Conservation (phyloP, 768 basidiomycete species). For the Antrodiella citrinella region DNA sequence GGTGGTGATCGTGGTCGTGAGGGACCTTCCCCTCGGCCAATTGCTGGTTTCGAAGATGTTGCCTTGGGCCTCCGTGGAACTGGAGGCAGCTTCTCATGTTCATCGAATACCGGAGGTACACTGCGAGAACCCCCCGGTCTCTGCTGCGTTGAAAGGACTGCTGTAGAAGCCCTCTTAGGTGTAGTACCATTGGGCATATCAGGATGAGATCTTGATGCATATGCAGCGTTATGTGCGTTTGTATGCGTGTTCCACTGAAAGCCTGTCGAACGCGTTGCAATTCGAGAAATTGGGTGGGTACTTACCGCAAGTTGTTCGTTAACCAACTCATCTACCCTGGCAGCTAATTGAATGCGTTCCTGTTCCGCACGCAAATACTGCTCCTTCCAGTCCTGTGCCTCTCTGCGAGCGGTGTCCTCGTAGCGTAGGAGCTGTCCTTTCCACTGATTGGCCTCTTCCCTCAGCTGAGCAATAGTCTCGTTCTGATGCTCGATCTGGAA, state of each 20-base stretch:
- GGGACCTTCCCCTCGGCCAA: not conserved
- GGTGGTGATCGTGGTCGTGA: not conserved
- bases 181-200: conserved; percentile 11
- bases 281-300: conserved; percentile 1
- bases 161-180: conserved; percentile 16
- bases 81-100: not conserved
- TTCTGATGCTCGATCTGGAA: conserved; percentile 48
- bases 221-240: conserved; percentile 9
- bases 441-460: conserved; percentile 62
- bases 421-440: conserved; percentile 53
- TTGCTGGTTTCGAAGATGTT: not conserved
- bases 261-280: not conserved
- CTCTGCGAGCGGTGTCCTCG: conserved; percentile 37
- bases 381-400: conserved; percentile 70
- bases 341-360: conserved; percentile 51
- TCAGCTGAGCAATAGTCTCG: conserved; percentile 53
- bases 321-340: conserved; percentile 51
- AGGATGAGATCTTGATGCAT: conserved; percentile 6
- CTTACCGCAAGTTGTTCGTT: conserved; percentile 31
- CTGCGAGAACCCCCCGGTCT: conserved; percentile 3
- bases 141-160: not conserved
- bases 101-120: not conserved
- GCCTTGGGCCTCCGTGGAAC: not conserved
- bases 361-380: conserved; percentile 70
- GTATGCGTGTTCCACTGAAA: conserved; percentile 16